Percentiles rank a stretch among this genome's conserved stretches.
phyloP scores from a whole-genome alignment of 2,329 filamentous ascomycete genomes.

The Coniochaeta pulveracea region DNA sequence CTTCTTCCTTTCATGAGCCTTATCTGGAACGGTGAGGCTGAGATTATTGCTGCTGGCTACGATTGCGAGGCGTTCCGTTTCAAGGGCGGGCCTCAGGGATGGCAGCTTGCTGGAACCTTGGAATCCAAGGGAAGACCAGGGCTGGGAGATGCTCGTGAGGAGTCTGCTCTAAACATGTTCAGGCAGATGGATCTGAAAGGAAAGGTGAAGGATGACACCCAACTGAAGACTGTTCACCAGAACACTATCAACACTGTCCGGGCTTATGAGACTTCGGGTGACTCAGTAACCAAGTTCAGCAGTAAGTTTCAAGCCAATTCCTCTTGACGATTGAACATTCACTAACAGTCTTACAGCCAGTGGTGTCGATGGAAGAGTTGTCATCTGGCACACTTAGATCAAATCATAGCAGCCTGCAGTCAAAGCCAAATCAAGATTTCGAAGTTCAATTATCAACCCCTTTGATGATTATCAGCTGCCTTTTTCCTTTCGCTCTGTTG shows the following conservation, averaged over 20 bases:
- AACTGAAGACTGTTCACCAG: conserved; percentile 90
- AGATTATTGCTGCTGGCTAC: conserved; percentile 93
- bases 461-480: conserved; percentile 4
- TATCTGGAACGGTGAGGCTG: conserved; percentile 82
- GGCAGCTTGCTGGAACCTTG: conserved; percentile 73
- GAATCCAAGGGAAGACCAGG: conserved; percentile 60
- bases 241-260: conserved; percentile 88
- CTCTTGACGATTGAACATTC: background rate
- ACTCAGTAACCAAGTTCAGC: conserved; percentile 67
- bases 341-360: conserved; percentile 44
- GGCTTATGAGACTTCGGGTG: conserved; percentile 56
- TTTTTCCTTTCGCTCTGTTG: conserved; percentile 5
- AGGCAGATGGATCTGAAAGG: conserved; percentile 97
- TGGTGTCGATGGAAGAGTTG: conserved; percentile 72
- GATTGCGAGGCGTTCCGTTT: conserved; percentile 86
- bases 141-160: conserved; percentile 58
- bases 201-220: conserved; percentile 81
- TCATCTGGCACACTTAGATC: conserved; percentile 60
- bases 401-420: conserved; percentile 3
- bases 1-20: conserved; percentile 86
- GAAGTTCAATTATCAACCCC: conserved; percentile 7
- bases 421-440: background rate
- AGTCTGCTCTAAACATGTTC: conserved; percentile 96
- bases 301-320: conserved; percentile 46
- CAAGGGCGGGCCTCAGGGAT: conserved; percentile 65